Evolutionary conservation across 1,139 yeast species (phyloP), one percentile per base, ranked within the genome.

Genomic region (Debaryomyces nepalensis): DNA sequence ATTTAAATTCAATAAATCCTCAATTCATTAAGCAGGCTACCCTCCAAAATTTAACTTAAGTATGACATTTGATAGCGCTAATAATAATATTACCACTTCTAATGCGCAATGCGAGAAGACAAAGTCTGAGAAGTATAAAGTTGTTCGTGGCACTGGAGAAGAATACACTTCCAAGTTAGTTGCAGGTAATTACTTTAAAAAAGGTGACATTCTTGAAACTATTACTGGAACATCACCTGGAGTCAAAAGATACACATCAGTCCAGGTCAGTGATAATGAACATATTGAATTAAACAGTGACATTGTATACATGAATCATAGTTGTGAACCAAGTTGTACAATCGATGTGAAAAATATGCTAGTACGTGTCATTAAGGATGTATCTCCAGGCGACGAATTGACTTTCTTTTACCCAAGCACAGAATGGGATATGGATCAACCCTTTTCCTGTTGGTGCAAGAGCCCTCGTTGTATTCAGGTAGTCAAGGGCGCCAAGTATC

Each of bases 381-480:
- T 39, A 23, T 14, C 33, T 27, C 23, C 30, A 21, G 39, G 39
- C 10, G 42, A 11, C 19, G 42, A 39, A 29, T 33, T 39, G 11
- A 39, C 42, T 5, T 39, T 39, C 22, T 39, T 39, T 39, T 39
- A 39, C 22, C 42, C 42, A 21, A 33, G 39, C 16, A 39, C 42
- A 22, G 42, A 39, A 23, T 39, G 42, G 42, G 42, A 39, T 21
- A 39, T 39, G 39, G 42, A 33, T 29, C 39, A 39, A 34, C 34
- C 39, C 7, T 39, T 39, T 34, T 21, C 11, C 27, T 39, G 42
- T 23, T 39, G 42, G 42, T 39, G 42, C 9, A 34, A 34, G 18
- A 22, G 35, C 30, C 4, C 38, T 12, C 10, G 16, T 4, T 39
- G 42, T 16, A 39, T 39, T 26, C 35, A 23, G 20, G 29, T 18